A percentile compares a stretch with the other conserved stretches of the same genome.
phyloP scores from a whole-genome alignment of 306 rosid species.

The Begonia loranthoides region DNA sequence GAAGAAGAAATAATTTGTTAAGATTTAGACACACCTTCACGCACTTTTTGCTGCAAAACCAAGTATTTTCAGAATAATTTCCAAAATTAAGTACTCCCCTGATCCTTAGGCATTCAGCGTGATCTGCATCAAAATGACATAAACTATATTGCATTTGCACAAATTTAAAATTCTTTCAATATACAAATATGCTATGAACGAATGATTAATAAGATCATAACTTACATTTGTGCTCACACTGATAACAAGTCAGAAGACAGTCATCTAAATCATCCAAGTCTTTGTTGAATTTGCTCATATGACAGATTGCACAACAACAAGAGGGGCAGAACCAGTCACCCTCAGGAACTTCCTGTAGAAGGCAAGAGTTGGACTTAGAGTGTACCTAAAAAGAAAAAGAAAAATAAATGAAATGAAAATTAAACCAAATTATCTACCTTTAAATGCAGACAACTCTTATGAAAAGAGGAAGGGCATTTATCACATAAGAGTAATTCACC shows the following conservation, averaged over 20 bases:
- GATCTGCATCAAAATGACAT: constrained; percentile 47
- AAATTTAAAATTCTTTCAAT: constrained; percentile 1
- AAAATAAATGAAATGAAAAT: constrained; percentile 8
- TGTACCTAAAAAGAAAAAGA: constrained; percentile 11
- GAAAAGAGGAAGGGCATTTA: constrained; percentile 72
- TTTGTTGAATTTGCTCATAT: constrained; percentile 22
- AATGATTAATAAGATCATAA: constrained; percentile 3
- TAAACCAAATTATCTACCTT: constrained; percentile 33
- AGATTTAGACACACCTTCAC: constrained; percentile 32
- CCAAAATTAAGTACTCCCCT: constrained; percentile 14
- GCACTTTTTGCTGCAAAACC: constrained; percentile 64
- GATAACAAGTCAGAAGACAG: constrained; percentile 37
- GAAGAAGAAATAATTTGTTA: not conserved
- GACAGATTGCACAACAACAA: constrained; percentile 62
- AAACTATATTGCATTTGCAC: constrained; percentile 6
- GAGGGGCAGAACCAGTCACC: constrained; percentile 93
- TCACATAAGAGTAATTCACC: constrained; percentile 80
- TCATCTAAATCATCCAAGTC: constrained; percentile 16
- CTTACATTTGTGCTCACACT: constrained; percentile 73
- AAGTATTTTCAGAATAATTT: constrained; percentile 15
- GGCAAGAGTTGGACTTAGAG: constrained; percentile 15
- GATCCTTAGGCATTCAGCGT: constrained; percentile 36
- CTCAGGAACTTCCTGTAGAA: constrained; percentile 51
- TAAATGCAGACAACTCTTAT: constrained; percentile 48
- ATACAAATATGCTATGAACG: not conserved